Percentiles rank a stretch among this genome's conserved stretches.
Evolutionary conservation across 1,284 basidiomycete genomes (phyloP).

Genomic region (Thecaphora thlaspeos): DNA sequence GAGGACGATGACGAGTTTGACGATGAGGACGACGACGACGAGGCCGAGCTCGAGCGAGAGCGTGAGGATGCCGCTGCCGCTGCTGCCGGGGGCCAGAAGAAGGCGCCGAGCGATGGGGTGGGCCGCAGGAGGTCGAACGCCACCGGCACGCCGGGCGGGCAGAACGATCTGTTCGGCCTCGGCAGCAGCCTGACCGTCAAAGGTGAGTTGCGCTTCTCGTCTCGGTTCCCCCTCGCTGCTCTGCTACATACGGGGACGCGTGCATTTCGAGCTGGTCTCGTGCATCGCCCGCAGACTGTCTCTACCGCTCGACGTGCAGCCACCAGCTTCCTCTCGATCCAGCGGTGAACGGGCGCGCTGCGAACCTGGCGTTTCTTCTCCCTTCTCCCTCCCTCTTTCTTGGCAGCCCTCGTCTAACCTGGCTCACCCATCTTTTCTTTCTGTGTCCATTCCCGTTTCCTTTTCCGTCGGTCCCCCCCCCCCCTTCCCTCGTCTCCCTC

Average conservation of each 20-base stretch:
- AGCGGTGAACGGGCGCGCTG: too few relatives aligned
- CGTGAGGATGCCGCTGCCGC: constrained; percentile 26
- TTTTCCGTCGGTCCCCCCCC: constrained; percentile 4
- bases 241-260: too few relatives aligned
- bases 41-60: constrained; percentile 50
- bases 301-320: too few relatives aligned
- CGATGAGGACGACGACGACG: constrained; percentile 53
- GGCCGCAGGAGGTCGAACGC: neutral
- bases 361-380: neutral
- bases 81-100: constrained; percentile 6
- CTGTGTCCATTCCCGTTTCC: constrained; percentile 2
- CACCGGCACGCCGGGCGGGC: constrained; percentile 20
- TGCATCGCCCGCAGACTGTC: too few relatives aligned
- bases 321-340: too few relatives aligned
- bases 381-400: neutral
- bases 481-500: constrained; percentile 5
- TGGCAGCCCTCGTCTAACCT: constrained; percentile 14
- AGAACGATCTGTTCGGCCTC: constrained; percentile 73
- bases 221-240: too few relatives aligned
- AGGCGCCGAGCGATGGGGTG: neutral
- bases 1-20: constrained; percentile 65
- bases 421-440: constrained; percentile 13
- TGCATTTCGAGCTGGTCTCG: too few relatives aligned
- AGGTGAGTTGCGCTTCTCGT: constrained; percentile 65
- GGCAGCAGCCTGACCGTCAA: constrained; percentile 78